These are phyloP conservation scores for Plicaturopsis crispa DNA, from an alignment of 768 basidiomycete genomes.

Conservation along the genomic window DNA sequence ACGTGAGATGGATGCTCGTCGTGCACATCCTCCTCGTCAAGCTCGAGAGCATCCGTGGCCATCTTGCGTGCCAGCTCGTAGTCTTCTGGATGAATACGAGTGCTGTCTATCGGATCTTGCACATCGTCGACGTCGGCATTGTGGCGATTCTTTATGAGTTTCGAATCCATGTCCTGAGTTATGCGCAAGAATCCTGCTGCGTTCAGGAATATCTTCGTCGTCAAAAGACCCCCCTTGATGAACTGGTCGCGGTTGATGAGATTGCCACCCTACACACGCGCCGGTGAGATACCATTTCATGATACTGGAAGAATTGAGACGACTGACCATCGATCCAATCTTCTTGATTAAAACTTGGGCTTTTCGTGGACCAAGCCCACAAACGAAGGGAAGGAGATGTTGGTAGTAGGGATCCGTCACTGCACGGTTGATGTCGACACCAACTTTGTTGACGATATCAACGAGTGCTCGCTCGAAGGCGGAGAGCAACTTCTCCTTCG, in stretches of 20 bases:
- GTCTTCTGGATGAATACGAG: conserved; percentile 95
- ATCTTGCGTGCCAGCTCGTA: conserved; percentile 97
- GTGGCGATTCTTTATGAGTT: conserved; percentile 50
- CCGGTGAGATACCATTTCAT: background rate
- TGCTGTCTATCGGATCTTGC: conserved; percentile 87
- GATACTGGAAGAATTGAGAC: conserved; percentile 4
- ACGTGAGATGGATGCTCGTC: conserved; percentile 89
- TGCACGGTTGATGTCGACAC: conserved; percentile 94
- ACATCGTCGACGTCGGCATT: conserved; percentile 60
- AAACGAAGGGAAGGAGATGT: conserved; percentile 80
- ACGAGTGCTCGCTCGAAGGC: conserved; percentile 84
- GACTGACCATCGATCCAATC: conserved; percentile 65
- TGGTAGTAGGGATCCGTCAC: conserved; percentile 86
- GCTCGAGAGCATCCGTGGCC: conserved; percentile 93
- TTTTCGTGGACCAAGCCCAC: conserved; percentile 93
- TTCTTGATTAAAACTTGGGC: conserved; percentile 78
- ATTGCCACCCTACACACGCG: conserved; percentile 63
- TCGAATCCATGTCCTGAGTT: conserved; percentile 59
- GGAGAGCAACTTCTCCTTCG: conserved; percentile 73
- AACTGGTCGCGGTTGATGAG: conserved; percentile 85
- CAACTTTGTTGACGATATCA: conserved; percentile 86
- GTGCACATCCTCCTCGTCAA: conserved; percentile 95
- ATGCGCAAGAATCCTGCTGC: conserved; percentile 90
- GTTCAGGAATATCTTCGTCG: conserved; percentile 87
- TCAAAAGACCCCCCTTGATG: conserved; percentile 70